These are phyloP conservation scores for Phyllostachys edulis DNA, from an alignment of 176 grass and related monocot genomes.

Conservation along the genomic window DNA sequence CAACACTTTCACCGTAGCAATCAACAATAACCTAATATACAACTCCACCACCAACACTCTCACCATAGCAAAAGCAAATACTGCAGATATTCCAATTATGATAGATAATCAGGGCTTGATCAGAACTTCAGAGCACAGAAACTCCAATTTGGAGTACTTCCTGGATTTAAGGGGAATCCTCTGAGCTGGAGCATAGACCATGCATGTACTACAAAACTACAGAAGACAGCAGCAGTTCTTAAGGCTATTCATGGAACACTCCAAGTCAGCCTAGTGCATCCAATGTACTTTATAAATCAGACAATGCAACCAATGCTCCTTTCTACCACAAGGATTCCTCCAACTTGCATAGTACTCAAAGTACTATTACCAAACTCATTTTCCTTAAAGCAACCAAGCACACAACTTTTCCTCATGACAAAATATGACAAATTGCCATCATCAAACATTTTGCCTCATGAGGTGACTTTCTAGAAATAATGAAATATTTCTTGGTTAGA, in stretches of 20 bases:
- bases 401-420: not conserved
- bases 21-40: no score
- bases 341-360: constrained; percentile 46
- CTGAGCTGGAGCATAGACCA: not conserved
- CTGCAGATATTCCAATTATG: not conserved
- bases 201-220: not conserved
- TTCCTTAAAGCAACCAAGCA: constrained; percentile 20
- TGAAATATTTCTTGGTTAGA: not conserved
- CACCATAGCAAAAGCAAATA: not conserved
- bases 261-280: constrained; percentile 3
- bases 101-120: not conserved
- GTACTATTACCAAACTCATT: constrained; percentile 32
- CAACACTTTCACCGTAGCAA: no score
- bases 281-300: constrained; percentile 26
- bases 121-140: constrained; percentile 2
- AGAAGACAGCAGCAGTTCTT: not conserved
- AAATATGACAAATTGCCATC: constrained; percentile 1
- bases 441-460: not conserved
- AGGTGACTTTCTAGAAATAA: not conserved
- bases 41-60: no score
- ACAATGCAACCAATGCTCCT: constrained; percentile 20
- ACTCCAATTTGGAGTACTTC: not conserved
- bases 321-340: constrained; percentile 25
- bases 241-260: constrained; percentile 8
- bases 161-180: not conserved